Percentiles rank a stretch among this genome's conserved stretches.
Evolutionary conservation across 2,329 filamentous ascomycete genomes (phyloP).

Genomic region (Talaromyces piceae): DNA sequence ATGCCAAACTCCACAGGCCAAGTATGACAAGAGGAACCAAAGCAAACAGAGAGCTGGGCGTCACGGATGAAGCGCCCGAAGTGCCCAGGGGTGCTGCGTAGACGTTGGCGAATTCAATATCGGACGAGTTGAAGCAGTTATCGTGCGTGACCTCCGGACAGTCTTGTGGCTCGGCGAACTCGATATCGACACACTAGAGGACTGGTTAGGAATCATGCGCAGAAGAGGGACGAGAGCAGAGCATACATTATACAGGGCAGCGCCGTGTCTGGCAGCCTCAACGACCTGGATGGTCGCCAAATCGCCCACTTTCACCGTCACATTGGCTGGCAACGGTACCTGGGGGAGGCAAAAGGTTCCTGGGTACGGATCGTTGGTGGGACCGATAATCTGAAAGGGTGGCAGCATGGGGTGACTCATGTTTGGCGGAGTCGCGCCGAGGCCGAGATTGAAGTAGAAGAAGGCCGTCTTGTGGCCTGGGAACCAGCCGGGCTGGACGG

Average conservation of each 20-base stretch:
- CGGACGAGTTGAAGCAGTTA: conserved; percentile 83
- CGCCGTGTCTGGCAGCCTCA: conserved; percentile 75
- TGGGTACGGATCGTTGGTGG: conserved; percentile 74
- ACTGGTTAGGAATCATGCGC: neutral
- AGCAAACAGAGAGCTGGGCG: neutral
- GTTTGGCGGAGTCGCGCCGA: conserved; percentile 73
- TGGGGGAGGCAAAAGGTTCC: conserved; percentile 86
- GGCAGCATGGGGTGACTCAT: conserved; percentile 78
- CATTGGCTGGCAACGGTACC: conserved; percentile 69
- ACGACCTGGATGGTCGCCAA: conserved; percentile 85
- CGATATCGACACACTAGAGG: conserved; percentile 82
- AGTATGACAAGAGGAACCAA: neutral
- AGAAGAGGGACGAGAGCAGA: neutral
- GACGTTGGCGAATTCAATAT: conserved; percentile 68
- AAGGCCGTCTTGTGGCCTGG: conserved; percentile 74
- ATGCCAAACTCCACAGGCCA: neutral
- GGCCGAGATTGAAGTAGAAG: conserved; percentile 85
- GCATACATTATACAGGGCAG: conserved; percentile 70
- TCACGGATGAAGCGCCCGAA: conserved; percentile 15
- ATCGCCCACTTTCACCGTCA: conserved; percentile 69
- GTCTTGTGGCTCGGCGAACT: conserved; percentile 73
- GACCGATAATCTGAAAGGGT: conserved; percentile 75
- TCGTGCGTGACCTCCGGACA: conserved; percentile 65
- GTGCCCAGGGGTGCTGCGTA: conserved; percentile 44
- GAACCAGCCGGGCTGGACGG: conserved; percentile 95